phyloP scores from a whole-genome alignment of 1,284 basidiomycete genomes.

The Rhodotorula sp. region DNA sequence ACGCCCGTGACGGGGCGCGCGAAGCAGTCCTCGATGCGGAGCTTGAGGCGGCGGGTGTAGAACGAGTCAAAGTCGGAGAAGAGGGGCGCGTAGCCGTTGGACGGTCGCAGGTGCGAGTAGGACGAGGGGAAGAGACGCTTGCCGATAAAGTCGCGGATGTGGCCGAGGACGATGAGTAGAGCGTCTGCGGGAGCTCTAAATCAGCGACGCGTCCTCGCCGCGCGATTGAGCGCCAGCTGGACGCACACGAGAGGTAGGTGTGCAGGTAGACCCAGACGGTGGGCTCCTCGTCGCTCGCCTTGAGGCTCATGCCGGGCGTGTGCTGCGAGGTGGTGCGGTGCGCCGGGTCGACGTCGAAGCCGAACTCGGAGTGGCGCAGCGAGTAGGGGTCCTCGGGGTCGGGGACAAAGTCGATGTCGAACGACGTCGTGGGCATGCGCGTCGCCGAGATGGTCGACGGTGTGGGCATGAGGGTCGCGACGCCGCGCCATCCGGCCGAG shows the following conservation, averaged over 20 bases:
- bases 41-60: conserved; percentile 93
- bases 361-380: conserved; percentile 53
- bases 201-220: conserved; percentile 24
- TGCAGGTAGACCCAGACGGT: conserved; percentile 43
- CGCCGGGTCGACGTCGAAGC: conserved; percentile 49
- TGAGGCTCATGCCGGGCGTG: conserved; percentile 39
- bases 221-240: no score
- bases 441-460: conserved; percentile 31
- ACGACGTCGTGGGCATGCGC: conserved; percentile 31
- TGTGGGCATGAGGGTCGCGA: conserved; percentile 35
- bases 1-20: conserved; percentile 91
- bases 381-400: conserved; percentile 37
- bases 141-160: conserved; percentile 92
- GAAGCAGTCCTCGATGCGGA: conserved; percentile 94
- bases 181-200: conserved; percentile 55
- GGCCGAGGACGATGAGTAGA: conserved; percentile 83
- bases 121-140: conserved; percentile 72
- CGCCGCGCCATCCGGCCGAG: conserved; percentile 32
- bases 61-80: conserved; percentile 99
- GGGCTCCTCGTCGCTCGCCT: conserved; percentile 40
- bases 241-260: conserved; percentile 47
- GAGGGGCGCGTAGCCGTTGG: conserved; percentile 87
- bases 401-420: conserved; percentile 41
- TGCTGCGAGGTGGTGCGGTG: conserved; percentile 43
- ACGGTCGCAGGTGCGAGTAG: conserved; percentile 79